A percentile compares a stretch with the other conserved stretches of the same genome.
phyloP scores from a whole-genome alignment of 2,329 filamentous ascomycete species.

The Talaromyces pinophilus region DNA sequence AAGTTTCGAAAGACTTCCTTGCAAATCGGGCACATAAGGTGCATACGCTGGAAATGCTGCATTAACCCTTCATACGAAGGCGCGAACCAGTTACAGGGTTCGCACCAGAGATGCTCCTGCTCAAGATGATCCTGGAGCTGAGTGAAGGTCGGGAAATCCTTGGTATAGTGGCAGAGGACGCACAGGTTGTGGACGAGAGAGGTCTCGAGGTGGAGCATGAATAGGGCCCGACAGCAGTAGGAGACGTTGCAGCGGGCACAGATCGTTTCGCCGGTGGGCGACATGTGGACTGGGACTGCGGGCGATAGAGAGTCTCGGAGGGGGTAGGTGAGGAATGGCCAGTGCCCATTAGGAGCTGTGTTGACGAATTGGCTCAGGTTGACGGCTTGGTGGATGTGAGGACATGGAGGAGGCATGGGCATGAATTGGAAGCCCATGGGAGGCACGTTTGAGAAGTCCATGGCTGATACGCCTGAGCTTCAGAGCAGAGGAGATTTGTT shows the following conservation, averaged over 20 bases:
- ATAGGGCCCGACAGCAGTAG: slow-evolving; percentile 1
- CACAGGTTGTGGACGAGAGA: slow-evolving; percentile 21
- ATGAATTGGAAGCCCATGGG: not conserved
- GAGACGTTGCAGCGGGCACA: slow-evolving; percentile 13
- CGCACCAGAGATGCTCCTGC: slow-evolving; percentile 27
- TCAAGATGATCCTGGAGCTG: slow-evolving; percentile 27
- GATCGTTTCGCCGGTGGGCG: not conserved
- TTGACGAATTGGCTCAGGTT: not conserved
- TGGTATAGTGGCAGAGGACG: slow-evolving; percentile 13
- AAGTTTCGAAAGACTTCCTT: slow-evolving; percentile 26
- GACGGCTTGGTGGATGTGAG: not conserved
- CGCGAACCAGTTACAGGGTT: slow-evolving; percentile 28
- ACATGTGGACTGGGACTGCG: not conserved
- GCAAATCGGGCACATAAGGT: slow-evolving; percentile 27
- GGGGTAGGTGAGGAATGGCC: not conserved
- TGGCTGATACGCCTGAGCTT: not conserved
- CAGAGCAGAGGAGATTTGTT: not conserved
- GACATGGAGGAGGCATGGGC: not conserved
- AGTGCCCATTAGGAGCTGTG: not conserved
- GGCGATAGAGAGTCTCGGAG: not conserved
- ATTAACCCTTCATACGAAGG: slow-evolving; percentile 25
- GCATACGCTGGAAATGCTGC: slow-evolving; percentile 26
- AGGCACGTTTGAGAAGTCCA: not conserved
- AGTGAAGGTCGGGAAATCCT: slow-evolving; percentile 26
- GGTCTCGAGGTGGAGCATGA: not conserved